Evolutionary conservation across 1,284 basidiomycete genomes (phyloP).

Genomic region (Austroboletus sp.): DNA sequence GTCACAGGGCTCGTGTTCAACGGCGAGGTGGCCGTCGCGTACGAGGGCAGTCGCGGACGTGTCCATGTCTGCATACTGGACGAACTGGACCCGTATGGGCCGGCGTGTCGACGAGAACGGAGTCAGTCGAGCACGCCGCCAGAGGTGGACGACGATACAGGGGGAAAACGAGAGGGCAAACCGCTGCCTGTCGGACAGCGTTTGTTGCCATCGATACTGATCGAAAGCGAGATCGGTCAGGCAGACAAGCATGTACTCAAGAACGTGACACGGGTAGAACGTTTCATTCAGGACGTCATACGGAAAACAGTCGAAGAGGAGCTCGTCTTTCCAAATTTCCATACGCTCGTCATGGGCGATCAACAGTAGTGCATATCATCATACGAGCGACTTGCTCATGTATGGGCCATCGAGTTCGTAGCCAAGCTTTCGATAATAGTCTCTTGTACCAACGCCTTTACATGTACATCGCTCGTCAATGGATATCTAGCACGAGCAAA

Average conservation of each 20-base stretch:
- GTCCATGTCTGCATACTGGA: constrained; percentile 87
- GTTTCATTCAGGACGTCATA: constrained; percentile 91
- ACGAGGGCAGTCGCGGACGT: constrained; percentile 75
- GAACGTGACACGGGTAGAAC: constrained; percentile 94
- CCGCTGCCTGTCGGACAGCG: constrained; percentile 74
- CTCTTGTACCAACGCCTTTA: constrained; percentile 83
- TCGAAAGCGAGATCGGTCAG: constrained; percentile 96
- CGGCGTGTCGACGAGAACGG: constrained; percentile 42
- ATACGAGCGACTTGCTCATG: constrained; percentile 78
- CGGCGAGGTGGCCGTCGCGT: constrained; percentile 85
- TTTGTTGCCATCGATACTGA: constrained; percentile 83
- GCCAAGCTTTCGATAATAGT: constrained; percentile 89
- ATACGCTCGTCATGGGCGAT: constrained; percentile 67
- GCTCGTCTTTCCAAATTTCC: constrained; percentile 89
- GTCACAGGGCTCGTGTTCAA: constrained; percentile 84
- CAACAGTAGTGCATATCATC: constrained; percentile 18
- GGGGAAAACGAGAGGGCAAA: constrained; percentile 42
- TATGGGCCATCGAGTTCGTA: constrained; percentile 95
- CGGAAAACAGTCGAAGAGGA: constrained; percentile 92
- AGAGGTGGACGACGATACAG: constrained; percentile 39
- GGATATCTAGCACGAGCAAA: not conserved
- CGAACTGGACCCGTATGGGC: constrained; percentile 74
- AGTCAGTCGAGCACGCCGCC: constrained; percentile 36
- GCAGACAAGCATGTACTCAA: constrained; percentile 91
- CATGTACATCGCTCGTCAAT: not conserved